These are phyloP conservation scores for Taiozyma sp. DNA, from an alignment of 1,139 yeast species.

Conservation along the genomic window DNA sequence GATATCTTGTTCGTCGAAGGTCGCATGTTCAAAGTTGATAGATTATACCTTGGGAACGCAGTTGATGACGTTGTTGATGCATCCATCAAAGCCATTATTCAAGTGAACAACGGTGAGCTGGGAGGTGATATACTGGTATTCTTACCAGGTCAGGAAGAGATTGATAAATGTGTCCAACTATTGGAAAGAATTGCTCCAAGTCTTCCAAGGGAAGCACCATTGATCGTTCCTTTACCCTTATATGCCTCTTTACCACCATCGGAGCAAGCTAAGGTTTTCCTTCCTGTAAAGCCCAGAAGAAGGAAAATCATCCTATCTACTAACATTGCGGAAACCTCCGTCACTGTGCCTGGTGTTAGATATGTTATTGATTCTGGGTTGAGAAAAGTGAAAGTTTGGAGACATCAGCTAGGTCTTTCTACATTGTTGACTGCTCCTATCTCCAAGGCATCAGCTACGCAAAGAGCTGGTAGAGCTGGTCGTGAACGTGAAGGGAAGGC, in stretches of 20 bases:
- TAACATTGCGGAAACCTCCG: slow-evolving; percentile 95
- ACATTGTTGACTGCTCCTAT: slow-evolving; percentile 88
- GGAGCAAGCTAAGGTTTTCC: slow-evolving; percentile 76
- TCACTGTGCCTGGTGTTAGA: slow-evolving; percentile 93
- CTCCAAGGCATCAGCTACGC: slow-evolving; percentile 92
- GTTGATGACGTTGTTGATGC: slow-evolving; percentile 84
- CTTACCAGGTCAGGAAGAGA: slow-evolving; percentile 95
- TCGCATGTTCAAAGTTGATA: slow-evolving; percentile 78
- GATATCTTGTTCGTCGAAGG: slow-evolving; percentile 87
- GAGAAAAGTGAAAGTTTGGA: slow-evolving; percentile 91
- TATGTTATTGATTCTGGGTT: slow-evolving; percentile 92
- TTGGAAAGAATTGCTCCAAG: slow-evolving; percentile 58
- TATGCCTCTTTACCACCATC: slow-evolving; percentile 91
- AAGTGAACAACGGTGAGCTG: slow-evolving; percentile 71
- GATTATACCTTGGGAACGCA: slow-evolving; percentile 54
- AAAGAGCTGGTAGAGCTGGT: slow-evolving; percentile 98
- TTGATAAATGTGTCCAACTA: slow-evolving; percentile 74
- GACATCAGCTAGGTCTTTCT: slow-evolving; percentile 86
- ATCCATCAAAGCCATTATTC: slow-evolving; percentile 68
- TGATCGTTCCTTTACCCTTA: slow-evolving; percentile 72
- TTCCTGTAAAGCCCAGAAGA: slow-evolving; percentile 49
- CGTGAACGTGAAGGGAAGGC: slow-evolving; percentile 94
- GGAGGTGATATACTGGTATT: slow-evolving; percentile 87
- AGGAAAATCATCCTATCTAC: slow-evolving; percentile 89
- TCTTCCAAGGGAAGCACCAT: slow-evolving; percentile 72